phyloP scores from a whole-genome alignment of 805 yeast species.

The Scheffersomyces stipitis region DNA sequence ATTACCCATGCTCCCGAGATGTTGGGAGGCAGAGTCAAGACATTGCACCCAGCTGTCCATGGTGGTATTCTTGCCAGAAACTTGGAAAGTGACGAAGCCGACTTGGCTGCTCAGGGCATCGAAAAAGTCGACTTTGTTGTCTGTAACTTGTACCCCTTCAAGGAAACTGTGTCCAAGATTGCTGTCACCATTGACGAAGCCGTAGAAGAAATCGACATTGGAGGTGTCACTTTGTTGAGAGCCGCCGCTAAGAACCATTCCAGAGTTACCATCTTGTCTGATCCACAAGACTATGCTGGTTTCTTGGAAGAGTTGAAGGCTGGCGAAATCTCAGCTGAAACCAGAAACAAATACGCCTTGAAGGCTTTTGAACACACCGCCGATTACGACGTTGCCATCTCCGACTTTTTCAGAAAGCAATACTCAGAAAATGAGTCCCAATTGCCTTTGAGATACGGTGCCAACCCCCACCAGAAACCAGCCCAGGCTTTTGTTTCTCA shows the following conservation, averaged over 20 bases:
- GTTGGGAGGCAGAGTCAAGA: slow-evolving; percentile 98
- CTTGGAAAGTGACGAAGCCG: slow-evolving; percentile 86
- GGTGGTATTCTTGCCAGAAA: slow-evolving; percentile 96
- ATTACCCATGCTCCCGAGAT: slow-evolving; percentile 99
- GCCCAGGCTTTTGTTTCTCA: slow-evolving; percentile 92
- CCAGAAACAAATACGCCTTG: slow-evolving; percentile 83
- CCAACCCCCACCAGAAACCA: slow-evolving; percentile 98
- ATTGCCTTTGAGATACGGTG: slow-evolving; percentile 95
- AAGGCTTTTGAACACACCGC: slow-evolving; percentile 99
- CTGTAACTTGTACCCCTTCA: slow-evolving; percentile 97
- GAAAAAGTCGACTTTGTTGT: slow-evolving; percentile 96
- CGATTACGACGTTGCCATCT: slow-evolving; percentile 91
- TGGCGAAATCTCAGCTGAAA: slow-evolving; percentile 69
- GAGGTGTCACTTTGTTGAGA: slow-evolving; percentile 92
- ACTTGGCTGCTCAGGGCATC: slow-evolving; percentile 83
- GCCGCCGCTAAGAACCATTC: slow-evolving; percentile 99
- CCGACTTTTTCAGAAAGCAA: slow-evolving; percentile 97
- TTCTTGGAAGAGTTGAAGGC: slow-evolving; percentile 77
- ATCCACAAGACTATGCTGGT: slow-evolving; percentile 88
- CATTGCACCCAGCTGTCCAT: slow-evolving; percentile 98
- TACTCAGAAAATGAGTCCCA: slow-evolving; percentile 88
- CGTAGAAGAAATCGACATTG: slow-evolving; percentile 97
- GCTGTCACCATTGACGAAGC: slow-evolving; percentile 97
- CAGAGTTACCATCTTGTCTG: slow-evolving; percentile 92
- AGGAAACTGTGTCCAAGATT: slow-evolving; percentile 93